Conservation (phyloP, 768 basidiomycete genomes). For the Collybia sordida region DNA sequence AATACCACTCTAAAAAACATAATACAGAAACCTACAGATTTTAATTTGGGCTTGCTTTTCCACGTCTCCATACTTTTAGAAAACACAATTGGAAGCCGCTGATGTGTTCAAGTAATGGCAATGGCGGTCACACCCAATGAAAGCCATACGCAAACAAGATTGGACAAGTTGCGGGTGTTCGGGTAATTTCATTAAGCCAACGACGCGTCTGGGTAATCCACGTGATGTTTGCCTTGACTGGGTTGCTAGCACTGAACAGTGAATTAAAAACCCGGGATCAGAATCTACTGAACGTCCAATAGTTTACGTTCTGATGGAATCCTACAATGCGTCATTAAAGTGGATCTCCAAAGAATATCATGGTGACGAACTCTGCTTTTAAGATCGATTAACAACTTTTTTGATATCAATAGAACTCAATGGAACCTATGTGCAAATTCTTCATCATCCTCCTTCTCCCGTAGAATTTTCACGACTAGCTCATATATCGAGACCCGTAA, state of each 20-base stretch:
- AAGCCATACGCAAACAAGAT: too few relatives aligned
- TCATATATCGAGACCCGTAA: constrained; percentile 67
- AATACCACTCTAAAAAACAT: too few relatives aligned
- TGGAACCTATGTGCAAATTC: constrained; percentile 46
- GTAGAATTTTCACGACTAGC: constrained; percentile 70
- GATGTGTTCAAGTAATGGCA: neutral
- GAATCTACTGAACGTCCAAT: neutral
- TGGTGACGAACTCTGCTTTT: constrained; percentile 21
- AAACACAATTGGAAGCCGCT: constrained; percentile 15
- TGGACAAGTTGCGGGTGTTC: too few relatives aligned
- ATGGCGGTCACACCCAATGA: neutral
- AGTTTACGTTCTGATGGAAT: neutral
- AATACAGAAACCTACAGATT: constrained; percentile 22
- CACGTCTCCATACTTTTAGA: constrained; percentile 21
- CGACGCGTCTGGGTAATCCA: constrained; percentile 6
- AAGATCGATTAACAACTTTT: too few relatives aligned
- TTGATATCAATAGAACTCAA: constrained; percentile 50
- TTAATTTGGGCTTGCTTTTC: constrained; percentile 19
- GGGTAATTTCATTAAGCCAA: too few relatives aligned
- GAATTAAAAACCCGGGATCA: too few relatives aligned
- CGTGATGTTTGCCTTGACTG: neutral
- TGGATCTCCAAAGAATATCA: constrained; percentile 43
- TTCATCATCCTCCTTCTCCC: constrained; percentile 59
- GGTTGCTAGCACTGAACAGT: too few relatives aligned
- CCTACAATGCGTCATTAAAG: constrained; percentile 7